A percentile compares a stretch with the other conserved stretches of the same genome.
Evolutionary conservation across 1,284 basidiomycete species (phyloP).

Genomic region (Schizopora paradoxa): DNA sequence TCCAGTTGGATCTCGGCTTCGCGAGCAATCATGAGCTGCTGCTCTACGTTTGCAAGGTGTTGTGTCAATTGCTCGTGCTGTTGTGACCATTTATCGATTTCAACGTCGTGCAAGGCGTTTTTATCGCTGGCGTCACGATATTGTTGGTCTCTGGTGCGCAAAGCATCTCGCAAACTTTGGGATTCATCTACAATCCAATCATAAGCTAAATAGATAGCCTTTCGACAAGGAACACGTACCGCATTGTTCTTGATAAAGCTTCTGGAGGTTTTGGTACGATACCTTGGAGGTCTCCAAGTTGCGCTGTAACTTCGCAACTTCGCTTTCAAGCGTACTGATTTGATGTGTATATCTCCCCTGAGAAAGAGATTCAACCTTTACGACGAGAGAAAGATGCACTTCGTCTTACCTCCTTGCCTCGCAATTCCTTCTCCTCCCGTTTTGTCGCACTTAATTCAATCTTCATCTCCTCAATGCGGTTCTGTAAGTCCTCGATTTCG

Average conservation of each 20-base stretch:
- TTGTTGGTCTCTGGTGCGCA: constrained; percentile 68
- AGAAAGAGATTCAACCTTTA: constrained; percentile 7
- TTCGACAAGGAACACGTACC: constrained; percentile 42
- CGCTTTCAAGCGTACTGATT: constrained; percentile 67
- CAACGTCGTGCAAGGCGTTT: constrained; percentile 53
- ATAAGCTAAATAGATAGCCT: constrained; percentile 8
- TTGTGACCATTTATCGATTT: constrained; percentile 51
- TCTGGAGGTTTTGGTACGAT: constrained; percentile 70
- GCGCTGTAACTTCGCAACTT: constrained; percentile 70
- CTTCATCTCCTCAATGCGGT: constrained; percentile 64
- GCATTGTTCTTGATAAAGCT: constrained; percentile 83
- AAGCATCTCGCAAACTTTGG: constrained; percentile 68
- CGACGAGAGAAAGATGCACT: neutral
- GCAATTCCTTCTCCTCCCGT: constrained; percentile 84
- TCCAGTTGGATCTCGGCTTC: constrained; percentile 70
- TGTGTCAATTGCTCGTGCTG: constrained; percentile 70
- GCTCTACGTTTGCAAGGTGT: constrained; percentile 57
- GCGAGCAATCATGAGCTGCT: constrained; percentile 61
- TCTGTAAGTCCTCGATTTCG: constrained; percentile 72
- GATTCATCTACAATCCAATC: constrained; percentile 49
- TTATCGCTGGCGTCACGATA: constrained; percentile 61
- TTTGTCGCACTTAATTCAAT: constrained; percentile 71
- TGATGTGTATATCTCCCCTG: constrained; percentile 59
- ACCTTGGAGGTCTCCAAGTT: constrained; percentile 62
- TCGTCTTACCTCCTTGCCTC: constrained; percentile 65